Evolutionary conservation across 1,139 yeast species (phyloP).

Genomic region (Magnusiomyces sp.): DNA sequence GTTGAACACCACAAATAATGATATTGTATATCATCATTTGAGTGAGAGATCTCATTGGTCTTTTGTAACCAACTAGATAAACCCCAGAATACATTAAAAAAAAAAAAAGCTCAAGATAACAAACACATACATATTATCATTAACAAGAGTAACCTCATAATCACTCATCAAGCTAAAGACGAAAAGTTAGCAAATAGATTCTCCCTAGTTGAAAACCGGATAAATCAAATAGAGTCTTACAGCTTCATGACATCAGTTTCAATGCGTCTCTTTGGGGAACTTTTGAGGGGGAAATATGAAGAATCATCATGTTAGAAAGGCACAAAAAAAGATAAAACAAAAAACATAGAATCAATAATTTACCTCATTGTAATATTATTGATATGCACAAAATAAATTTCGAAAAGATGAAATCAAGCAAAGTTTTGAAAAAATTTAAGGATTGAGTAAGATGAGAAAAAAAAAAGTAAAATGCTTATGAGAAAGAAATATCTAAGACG

Average conservation of each 20-base stretch:
- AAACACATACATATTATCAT: conserved; percentile 55
- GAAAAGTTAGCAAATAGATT: background rate
- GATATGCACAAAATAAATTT: no score
- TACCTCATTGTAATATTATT: background rate
- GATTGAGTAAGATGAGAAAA: no score
- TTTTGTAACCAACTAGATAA: background rate
- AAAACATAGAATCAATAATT: background rate
- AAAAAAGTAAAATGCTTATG: no score
- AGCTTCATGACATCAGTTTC: conserved; percentile 96
- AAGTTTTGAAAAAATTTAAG: no score
- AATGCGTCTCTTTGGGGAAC: conserved; percentile 79
- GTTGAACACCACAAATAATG: no score
- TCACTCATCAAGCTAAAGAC: conserved; percentile 70
- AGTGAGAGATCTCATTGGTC: no score
- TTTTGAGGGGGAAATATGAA: conserved; percentile 19
- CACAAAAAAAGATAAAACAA: background rate
- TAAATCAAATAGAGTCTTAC: conserved; percentile 33
- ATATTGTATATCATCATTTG: no score
- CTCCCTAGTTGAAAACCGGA: background rate
- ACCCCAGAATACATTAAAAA: background rate
- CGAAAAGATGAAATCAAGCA: no score
- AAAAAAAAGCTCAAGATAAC: background rate
- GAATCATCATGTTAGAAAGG: background rate
- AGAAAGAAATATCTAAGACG: no score
- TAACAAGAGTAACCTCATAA: conserved; percentile 75